These are phyloP conservation scores for Populus hybrid DNA, from an alignment of 441 rosid species.

Conservation along the genomic window DNA sequence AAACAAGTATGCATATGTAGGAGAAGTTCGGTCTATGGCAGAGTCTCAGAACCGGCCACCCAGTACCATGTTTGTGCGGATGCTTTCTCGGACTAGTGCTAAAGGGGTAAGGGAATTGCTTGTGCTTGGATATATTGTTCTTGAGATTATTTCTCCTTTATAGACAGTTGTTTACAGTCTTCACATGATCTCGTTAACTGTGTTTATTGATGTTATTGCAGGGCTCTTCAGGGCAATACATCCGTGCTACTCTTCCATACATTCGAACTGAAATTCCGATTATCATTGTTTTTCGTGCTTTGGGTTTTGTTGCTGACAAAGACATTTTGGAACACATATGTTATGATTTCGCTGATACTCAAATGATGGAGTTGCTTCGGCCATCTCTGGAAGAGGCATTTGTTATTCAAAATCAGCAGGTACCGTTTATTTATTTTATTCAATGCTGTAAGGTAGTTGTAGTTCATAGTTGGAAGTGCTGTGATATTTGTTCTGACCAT, in stretches of 20 bases:
- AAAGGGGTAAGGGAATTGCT: constrained; percentile 59
- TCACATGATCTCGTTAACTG: neutral
- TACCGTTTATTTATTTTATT: constrained; percentile 12
- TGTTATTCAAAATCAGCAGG: constrained; percentile 98
- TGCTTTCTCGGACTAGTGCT: constrained; percentile 92
- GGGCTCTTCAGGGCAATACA: constrained; percentile 95
- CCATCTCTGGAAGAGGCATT: constrained; percentile 98
- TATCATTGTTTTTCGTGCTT: constrained; percentile 91
- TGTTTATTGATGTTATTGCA: constrained; percentile 31
- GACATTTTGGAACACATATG: constrained; percentile 93
- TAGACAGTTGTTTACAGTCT: neutral
- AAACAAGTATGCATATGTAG: constrained; percentile 86
- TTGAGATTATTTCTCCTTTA: neutral
- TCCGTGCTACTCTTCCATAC: constrained; percentile 94
- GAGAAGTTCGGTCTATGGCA: constrained; percentile 95
- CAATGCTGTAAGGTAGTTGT: neutral
- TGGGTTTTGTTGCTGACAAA: constrained; percentile 97
- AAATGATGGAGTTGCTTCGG: constrained; percentile 97
- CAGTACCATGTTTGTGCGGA: constrained; percentile 94
- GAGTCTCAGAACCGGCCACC: constrained; percentile 94
- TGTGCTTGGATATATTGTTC: neutral
- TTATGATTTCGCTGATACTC: constrained; percentile 82
- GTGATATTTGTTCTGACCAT: neutral
- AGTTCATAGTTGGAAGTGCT: constrained; percentile 2
- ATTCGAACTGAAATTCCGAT: constrained; percentile 95